These are phyloP conservation scores for Lactarius sp. DNA, from an alignment of 768 basidiomycete species.

Conservation along the genomic window DNA sequence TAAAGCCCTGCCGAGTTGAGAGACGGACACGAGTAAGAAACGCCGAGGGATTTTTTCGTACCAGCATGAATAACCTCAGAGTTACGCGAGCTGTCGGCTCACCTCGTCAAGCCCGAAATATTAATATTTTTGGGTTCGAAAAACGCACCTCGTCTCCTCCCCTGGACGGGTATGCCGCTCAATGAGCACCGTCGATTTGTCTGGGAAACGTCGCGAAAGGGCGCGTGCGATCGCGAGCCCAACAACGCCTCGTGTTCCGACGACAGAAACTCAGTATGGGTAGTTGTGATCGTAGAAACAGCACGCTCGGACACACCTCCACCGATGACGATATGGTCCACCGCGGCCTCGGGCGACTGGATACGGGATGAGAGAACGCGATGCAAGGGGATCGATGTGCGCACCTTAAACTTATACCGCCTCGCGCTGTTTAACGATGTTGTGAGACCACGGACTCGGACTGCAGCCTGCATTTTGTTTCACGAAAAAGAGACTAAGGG, in stretches of 20 bases:
- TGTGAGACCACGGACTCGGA: conserved; percentile 33
- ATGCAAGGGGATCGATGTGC: neutral
- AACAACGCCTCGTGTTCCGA: conserved; percentile 53
- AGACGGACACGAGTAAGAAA: neutral
- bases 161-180: conserved; percentile 74
- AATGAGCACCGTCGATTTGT: conserved; percentile 71
- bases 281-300: neutral
- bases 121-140: neutral
- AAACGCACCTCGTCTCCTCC: conserved; percentile 73
- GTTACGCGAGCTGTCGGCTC: conserved; percentile 67
- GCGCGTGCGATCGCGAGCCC: conserved; percentile 83
- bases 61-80: conserved; percentile 95
- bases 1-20: conserved; percentile 57
- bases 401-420: conserved; percentile 57
- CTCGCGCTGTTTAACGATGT: conserved; percentile 59
- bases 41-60: conserved; percentile 27
- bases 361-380: conserved; percentile 7
- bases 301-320: conserved; percentile 51
- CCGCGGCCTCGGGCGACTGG: conserved; percentile 59
- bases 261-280: neutral
- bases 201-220: conserved; percentile 57
- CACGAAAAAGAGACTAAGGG: neutral
- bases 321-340: conserved; percentile 86
- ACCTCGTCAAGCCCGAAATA: conserved; percentile 4
- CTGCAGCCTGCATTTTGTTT: conserved; percentile 1